A percentile compares a stretch with the other conserved stretches of the same genome.
phyloP scores from a whole-genome alignment of 768 basidiomycete genomes.

The Tephrocybe sp. region DNA sequence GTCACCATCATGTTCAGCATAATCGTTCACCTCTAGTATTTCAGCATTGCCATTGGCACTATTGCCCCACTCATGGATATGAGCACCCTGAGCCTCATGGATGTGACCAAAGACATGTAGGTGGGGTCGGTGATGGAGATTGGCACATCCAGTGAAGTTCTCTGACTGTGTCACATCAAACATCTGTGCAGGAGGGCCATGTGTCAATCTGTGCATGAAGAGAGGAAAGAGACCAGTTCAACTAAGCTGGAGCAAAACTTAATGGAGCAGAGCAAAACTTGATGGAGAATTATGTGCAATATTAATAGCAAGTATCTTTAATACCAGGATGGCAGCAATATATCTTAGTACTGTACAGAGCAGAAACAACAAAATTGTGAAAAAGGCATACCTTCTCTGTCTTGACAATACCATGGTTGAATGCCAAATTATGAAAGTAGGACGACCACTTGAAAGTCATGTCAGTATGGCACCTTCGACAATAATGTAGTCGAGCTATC shows the following conservation, averaged over 20 bases:
- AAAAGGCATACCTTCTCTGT: slow-evolving; percentile 30
- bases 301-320: background rate
- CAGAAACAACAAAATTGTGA: slow-evolving; percentile 2
- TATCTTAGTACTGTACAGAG: too few species aligned
- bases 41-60: too few species aligned
- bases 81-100: slow-evolving; percentile 58
- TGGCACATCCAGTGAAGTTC: slow-evolving; percentile 47
- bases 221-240: background rate
- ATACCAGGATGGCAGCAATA: too few species aligned
- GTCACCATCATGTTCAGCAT: too few species aligned
- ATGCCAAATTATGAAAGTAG: slow-evolving; percentile 47
- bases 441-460: slow-evolving; percentile 43
- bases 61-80: slow-evolving; percentile 41
- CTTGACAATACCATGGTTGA: slow-evolving; percentile 43
- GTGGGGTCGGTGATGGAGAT: slow-evolving; percentile 42
- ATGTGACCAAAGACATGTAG: slow-evolving; percentile 66
- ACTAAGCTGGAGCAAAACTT: too few species aligned
- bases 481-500: slow-evolving; percentile 69
- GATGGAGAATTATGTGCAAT: too few species aligned
- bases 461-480: background rate
- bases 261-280: too few species aligned
- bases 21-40: too few species aligned
- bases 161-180: slow-evolving; percentile 45
- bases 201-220: background rate
- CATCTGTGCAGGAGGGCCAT: slow-evolving; percentile 22